phyloP scores from a whole-genome alignment of 148 eudicot species.

The Vaccinium macrocarpon region DNA sequence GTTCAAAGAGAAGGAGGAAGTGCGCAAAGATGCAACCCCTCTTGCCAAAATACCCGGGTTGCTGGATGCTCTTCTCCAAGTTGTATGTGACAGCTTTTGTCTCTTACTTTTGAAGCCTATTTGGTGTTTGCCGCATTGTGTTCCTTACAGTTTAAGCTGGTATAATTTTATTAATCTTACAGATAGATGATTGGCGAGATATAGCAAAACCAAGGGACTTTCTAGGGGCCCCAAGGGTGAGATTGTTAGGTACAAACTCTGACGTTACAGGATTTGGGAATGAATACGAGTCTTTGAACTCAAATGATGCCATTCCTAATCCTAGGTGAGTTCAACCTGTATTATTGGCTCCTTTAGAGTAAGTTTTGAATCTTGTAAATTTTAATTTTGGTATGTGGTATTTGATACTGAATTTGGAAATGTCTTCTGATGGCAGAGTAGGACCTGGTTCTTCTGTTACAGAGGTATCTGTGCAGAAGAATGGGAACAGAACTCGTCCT shows the following conservation, averaged over 20 bases:
- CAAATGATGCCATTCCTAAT: constrained; percentile 38
- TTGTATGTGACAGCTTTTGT: constrained; percentile 50
- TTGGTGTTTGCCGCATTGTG: neutral
- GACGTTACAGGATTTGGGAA: constrained; percentile 81
- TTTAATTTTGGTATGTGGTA: neutral
- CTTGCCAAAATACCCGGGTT: constrained; percentile 86
- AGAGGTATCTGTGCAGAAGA: constrained; percentile 56
- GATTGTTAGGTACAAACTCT: constrained; percentile 71
- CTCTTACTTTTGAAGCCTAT: neutral
- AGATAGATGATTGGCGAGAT: constrained; percentile 99
- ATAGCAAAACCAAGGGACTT: constrained; percentile 75
- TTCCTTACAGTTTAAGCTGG: neutral
- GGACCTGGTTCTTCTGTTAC: constrained; percentile 49
- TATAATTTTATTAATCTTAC: constrained; percentile 19
- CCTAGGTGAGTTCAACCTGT: constrained; percentile 39
- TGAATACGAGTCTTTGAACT: constrained; percentile 59
- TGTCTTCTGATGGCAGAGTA: constrained; percentile 36
- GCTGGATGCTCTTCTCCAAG: constrained; percentile 96
- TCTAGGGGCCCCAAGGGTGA: constrained; percentile 58
- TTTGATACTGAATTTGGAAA: constrained; percentile 18
- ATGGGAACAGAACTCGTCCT: constrained; percentile 38
- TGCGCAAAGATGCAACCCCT: constrained; percentile 93
- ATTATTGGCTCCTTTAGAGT: neutral
- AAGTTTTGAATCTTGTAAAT: neutral
- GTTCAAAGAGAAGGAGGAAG: constrained; percentile 94